phyloP scores from a whole-genome alignment of 2,329 filamentous ascomycete species.

The Cercospora beticola region DNA sequence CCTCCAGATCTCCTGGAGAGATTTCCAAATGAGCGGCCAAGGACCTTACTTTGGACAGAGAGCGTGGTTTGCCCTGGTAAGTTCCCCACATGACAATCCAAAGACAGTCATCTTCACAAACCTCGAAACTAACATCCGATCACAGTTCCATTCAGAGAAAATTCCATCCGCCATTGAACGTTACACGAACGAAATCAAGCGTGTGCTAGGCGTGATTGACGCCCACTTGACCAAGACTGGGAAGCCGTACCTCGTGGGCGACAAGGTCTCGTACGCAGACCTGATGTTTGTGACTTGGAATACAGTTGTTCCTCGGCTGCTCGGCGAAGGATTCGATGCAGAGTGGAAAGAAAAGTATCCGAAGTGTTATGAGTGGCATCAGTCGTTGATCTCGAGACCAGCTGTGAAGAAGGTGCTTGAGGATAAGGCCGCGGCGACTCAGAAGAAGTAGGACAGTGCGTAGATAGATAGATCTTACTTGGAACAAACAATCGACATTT shows the following conservation, averaged over 20 bases:
- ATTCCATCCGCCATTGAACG: slow-evolving; percentile 46
- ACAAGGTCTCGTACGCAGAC: slow-evolving; percentile 46
- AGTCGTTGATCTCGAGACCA: slow-evolving; percentile 31
- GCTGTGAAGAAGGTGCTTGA: slow-evolving; percentile 34
- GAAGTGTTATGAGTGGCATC: slow-evolving; percentile 31
- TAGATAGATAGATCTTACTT: neutral
- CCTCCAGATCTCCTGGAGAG: slow-evolving; percentile 33
- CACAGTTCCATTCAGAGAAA: slow-evolving; percentile 19
- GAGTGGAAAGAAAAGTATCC: slow-evolving; percentile 33
- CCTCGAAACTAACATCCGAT: neutral
- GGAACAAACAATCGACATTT: neutral
- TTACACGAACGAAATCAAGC: slow-evolving; percentile 47
- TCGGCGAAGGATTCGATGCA: slow-evolving; percentile 24
- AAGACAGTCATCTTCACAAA: too few relatives aligned
- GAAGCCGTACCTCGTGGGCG: slow-evolving; percentile 45
- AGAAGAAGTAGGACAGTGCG: neutral
- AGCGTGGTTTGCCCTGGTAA: slow-evolving; percentile 45
- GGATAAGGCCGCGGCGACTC: slow-evolving; percentile 26
- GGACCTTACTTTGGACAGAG: slow-evolving; percentile 47
- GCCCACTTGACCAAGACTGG: slow-evolving; percentile 36
- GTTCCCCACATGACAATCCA: slow-evolving; percentile 25
- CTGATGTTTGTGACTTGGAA: slow-evolving; percentile 44
- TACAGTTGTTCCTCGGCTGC: slow-evolving; percentile 17
- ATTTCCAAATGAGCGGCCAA: slow-evolving; percentile 35
- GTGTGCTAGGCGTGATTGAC: slow-evolving; percentile 49